Evolutionary conservation across 108 stramenopile species (phyloP).

Genomic region (Skeletonema potamos): DNA sequence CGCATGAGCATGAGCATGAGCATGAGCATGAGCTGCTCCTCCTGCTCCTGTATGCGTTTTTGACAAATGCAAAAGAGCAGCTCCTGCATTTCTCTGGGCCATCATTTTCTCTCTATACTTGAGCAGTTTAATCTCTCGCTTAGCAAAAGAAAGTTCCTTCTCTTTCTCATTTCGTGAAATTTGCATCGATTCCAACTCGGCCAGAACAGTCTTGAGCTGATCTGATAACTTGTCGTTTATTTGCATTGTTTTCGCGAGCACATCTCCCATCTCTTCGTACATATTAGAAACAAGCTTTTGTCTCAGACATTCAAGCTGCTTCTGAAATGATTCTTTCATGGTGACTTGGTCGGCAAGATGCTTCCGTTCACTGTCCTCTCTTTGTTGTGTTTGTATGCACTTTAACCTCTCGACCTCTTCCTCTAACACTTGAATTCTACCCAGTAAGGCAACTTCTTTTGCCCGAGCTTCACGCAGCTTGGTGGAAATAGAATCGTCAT

Average conservation of each 20-base stretch:
- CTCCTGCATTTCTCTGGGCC: neutral
- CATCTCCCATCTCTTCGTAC: constrained; percentile 1
- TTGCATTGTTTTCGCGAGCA: neutral
- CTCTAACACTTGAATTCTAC: neutral
- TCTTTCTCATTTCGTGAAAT: neutral
- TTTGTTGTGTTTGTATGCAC: neutral
- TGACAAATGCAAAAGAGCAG: neutral
- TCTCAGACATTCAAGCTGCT: neutral
- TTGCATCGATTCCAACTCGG: neutral
- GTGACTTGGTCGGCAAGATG: neutral
- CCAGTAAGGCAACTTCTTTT: neutral
- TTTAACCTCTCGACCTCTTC: neutral
- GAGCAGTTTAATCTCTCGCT: neutral
- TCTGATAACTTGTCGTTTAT: neutral
- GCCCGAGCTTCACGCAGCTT: neutral
- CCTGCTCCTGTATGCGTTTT: neutral
- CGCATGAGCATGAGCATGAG: neutral
- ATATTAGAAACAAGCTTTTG: neutral
- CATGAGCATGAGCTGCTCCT: neutral
- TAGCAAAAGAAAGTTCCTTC: neutral
- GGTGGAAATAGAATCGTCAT: neutral
- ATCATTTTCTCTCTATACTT: neutral
- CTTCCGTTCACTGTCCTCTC: neutral
- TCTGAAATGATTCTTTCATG: neutral
- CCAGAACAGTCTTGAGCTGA: neutral